Base-by-base conservation (phyloP, 257 asterid species). In the Verbena officinalis region DNA sequence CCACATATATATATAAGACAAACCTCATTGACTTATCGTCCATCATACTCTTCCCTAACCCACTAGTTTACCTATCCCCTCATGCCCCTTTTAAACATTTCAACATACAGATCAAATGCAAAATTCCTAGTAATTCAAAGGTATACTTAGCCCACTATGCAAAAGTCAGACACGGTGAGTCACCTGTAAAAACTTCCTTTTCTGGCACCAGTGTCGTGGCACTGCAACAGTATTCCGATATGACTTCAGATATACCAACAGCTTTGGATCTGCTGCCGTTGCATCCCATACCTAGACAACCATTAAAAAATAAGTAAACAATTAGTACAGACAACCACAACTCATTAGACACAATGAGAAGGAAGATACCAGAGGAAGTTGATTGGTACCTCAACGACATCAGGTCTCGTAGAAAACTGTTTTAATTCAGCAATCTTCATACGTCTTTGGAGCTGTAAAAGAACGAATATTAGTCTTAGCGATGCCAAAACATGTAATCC, bases 201-300 rank as follows among this genome's bases (percentile, higher is more conserved):
- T 93, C 85, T 93, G 99, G 74, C 89, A 82, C 99, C 99, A 90
- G 76, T 93, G 99, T 19, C 99, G 88, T n/a, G 99, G 99, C 59
- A 93, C 99, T 9, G 96, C 96, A 71, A 93, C 99, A 21, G 97
- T 82, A 62, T 93, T 93, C 55, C 96, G 81, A 60, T 90, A 93
- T 6, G 99, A 90, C 80, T 93, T 93, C 55, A 93, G 86, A 76
- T 57, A 90, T n/a, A 93, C 99, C 83, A 93, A 77, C 60, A 90
- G 86, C 83, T 93, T 93, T 9, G 97, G 97, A 69, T 90, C 99
- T 17, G 89, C 39, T 22, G 99, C 71, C 72, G 99, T 93, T 48
- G 99, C 97, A 74, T 93, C 99, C 99, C 99, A 93, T 16, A 93
- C 97, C 99, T 93, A 70, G 20, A 75, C 74, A 23, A 50, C 30